Evolutionary conservation across 257 asterid genomes (phyloP), one percentile per base, ranked within the genome.

Genomic region (Solanum habrochaites): DNA sequence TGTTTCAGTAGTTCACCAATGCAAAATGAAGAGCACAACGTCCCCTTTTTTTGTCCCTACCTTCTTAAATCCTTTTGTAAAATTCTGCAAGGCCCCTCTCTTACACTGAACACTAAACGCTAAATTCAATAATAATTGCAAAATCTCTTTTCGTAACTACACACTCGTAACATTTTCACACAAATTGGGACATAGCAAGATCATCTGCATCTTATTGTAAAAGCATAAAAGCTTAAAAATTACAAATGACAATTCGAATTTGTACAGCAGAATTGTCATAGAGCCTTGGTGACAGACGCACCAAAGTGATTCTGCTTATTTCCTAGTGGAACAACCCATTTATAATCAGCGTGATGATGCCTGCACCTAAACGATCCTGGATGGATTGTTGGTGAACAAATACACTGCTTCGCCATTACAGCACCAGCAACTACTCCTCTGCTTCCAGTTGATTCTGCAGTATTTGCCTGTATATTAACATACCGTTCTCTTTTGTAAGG

Each of bases 351-450:
- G 70, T 77, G 92, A 86, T 88, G 92, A 5, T 67, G 89, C 62
- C 92, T 88, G 77, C 89, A 89, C 89, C 89, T 86, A 70, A 87
- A 90, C 14, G 91, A 88, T 7, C 92, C 90, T 7, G 92, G 91
- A 67, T 90, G 93, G 42, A 52, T 64, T 32, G 91, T 90, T 14
- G 92, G 92, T 42, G 93, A 89, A 85, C 92, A 91, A 4, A 91
- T 37, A 25, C 93, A 91, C 85, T 83, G 92, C 74, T 89, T 87
- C 86, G 23, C 74, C 67, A 13, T 40, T 3, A 75, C 84, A 10
- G 81, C 56, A 52, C 80, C 82, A 23, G 23, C 86, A 5, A 10
- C 67, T 10, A 11, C 89, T 56, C 71, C 77, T 7, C 37, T 74
- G n/a, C 11, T 39, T 35, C 81, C 67, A 15, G 20, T 52, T 73